These are phyloP conservation scores for Trichoderma sp. DNA, from an alignment of 2,329 filamentous ascomycete species.

Conservation along the genomic window DNA sequence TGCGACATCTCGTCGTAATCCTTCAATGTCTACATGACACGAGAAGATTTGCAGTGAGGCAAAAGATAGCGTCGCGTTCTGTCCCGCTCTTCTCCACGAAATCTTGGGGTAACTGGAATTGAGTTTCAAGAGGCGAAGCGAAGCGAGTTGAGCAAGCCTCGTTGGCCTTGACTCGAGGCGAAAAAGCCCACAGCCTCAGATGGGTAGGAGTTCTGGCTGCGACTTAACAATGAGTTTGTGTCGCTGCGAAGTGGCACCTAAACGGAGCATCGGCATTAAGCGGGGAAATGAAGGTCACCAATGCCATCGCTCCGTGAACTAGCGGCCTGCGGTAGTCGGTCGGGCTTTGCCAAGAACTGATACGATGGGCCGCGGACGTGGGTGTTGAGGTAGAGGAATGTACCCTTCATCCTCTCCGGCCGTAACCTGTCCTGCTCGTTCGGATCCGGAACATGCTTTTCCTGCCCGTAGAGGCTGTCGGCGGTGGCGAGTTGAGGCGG, in stretches of 20 bases:
- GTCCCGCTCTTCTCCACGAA: neutral
- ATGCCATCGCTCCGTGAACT: neutral
- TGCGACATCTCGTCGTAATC: neutral
- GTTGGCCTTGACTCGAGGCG: neutral
- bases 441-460: neutral
- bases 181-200: neutral
- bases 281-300: conserved; percentile 3
- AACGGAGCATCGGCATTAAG: conserved; percentile 3
- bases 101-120: neutral
- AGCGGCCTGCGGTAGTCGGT: neutral
- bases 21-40: neutral
- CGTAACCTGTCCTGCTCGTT: neutral
- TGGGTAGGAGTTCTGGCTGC: neutral
- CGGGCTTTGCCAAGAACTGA: neutral
- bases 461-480: neutral
- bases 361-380: neutral
- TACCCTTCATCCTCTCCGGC: neutral
- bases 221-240: neutral
- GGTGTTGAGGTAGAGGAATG: neutral
- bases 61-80: neutral
- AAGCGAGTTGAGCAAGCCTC: neutral
- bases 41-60: neutral
- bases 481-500: neutral
- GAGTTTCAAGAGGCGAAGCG: neutral
- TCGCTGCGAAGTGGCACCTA: neutral